These are phyloP conservation scores for Chlorophyllum brunneum DNA, from an alignment of 768 basidiomycete genomes.

Conservation along the genomic window DNA sequence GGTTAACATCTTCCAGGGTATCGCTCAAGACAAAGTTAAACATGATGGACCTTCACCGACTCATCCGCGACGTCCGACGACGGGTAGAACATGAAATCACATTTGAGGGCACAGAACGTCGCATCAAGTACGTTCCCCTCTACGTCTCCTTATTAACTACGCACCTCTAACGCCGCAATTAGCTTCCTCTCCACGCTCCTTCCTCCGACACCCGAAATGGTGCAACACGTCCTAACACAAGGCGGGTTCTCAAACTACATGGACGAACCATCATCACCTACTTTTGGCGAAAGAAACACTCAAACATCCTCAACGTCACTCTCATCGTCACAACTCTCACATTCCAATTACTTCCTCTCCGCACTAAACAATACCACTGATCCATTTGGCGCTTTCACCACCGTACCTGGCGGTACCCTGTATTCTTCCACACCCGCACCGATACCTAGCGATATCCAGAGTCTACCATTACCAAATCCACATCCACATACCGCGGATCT, in stretches of 20 bases:
- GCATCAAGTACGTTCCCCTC: conserved; percentile 43
- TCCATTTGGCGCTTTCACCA: conserved; percentile 8
- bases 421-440: not conserved
- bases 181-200: conserved; percentile 76
- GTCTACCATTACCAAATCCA: conserved; percentile 20
- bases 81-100: conserved; percentile 72
- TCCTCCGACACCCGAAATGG: conserved; percentile 68
- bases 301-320: conserved; percentile 23
- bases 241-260: conserved; percentile 44
- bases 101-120: conserved; percentile 54
- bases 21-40: conserved; percentile 78
- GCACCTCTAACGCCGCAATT: not conserved
- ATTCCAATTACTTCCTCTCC: conserved; percentile 25
- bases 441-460: conserved; percentile 6
- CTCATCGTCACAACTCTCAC: conserved; percentile 26
- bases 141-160: not conserved
- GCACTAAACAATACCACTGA: conserved; percentile 15
- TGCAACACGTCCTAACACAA: conserved; percentile 64
- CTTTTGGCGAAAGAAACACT: conserved; percentile 2
- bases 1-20: conserved; percentile 45
- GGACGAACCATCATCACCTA: conserved; percentile 1
- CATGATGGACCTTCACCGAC: conserved; percentile 59
- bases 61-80: conserved; percentile 70
- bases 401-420: not conserved
- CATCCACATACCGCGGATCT: conserved; percentile 34